Evolutionary conservation across 768 basidiomycete species (phyloP).

Genomic region (Russula brevipes): DNA sequence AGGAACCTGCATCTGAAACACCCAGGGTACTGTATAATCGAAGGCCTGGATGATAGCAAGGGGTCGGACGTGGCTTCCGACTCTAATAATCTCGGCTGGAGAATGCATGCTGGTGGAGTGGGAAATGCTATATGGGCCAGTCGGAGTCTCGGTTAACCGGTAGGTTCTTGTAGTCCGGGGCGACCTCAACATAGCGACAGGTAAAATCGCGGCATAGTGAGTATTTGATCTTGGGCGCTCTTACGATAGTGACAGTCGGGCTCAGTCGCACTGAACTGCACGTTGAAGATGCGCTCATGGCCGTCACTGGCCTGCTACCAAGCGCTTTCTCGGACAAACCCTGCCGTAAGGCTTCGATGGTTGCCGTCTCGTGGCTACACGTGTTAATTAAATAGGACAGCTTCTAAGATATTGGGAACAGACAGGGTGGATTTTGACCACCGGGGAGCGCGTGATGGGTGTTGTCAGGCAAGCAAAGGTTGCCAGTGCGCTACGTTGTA

Average conservation of each 20-base stretch:
- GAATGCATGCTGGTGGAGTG: slow-evolving; percentile 13
- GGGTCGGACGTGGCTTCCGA: slow-evolving; percentile 5
- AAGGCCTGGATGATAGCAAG: neutral
- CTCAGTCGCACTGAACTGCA: no score
- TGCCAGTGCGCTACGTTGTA: slow-evolving; percentile 57
- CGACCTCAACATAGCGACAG: no score
- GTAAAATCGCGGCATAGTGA: no score
- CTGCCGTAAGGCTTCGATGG: slow-evolving; percentile 42
- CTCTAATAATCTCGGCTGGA: neutral
- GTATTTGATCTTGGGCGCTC: no score
- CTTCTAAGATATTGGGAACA: neutral
- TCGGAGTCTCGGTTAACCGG: no score
- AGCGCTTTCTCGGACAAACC: slow-evolving; percentile 65
- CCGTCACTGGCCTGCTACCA: slow-evolving; percentile 77
- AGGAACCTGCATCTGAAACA: neutral
- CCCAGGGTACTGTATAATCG: neutral
- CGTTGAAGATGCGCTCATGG: no score
- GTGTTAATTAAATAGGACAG: neutral
- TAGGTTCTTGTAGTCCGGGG: no score
- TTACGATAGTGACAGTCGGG: no score
- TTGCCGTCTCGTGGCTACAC: neutral
- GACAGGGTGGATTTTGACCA: neutral
- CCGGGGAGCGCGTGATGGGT: no score
- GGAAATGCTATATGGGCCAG: no score
- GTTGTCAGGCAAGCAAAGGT: slow-evolving; percentile 84